Percentiles rank a stretch among this genome's conserved stretches.
phyloP scores from a whole-genome alignment of 176 grass and related monocot genomes.

The Pontederia crassipes region DNA sequence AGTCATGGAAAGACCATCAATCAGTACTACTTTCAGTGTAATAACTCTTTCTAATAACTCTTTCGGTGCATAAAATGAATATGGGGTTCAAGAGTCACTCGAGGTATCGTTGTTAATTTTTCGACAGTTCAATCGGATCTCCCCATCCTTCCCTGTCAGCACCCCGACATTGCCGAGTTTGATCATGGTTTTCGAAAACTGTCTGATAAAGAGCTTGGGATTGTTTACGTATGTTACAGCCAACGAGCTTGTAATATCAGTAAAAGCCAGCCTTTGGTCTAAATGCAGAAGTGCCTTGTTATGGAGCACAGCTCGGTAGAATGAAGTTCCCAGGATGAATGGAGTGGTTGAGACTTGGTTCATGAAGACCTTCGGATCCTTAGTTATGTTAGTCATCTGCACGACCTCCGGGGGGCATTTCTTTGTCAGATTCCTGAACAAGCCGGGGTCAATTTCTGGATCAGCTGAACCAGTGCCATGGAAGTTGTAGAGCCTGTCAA shows the following conservation, averaged over 20 bases:
- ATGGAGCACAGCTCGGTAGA: background rate
- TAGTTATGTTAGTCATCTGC: constrained; percentile 2
- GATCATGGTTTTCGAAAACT: constrained; percentile 20
- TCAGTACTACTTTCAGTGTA: background rate
- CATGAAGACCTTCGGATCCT: constrained; percentile 8
- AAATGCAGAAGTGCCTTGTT: constrained; percentile 12
- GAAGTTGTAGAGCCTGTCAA: constrained; percentile 32
- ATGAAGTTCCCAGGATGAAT: background rate
- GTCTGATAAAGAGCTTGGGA: background rate
- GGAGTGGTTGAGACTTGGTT: background rate
- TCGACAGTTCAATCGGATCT: constrained; percentile 13
- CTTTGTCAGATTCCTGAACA: constrained; percentile 5
- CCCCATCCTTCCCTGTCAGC: constrained; percentile 11
- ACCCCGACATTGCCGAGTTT: constrained; percentile 12
- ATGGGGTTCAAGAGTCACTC: background rate
- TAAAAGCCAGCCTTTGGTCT: constrained; percentile 17
- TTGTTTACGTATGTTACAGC: background rate
- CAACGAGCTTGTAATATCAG: background rate
- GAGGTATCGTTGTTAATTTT: background rate
- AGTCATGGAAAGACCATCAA: background rate
- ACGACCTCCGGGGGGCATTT: constrained; percentile 15
- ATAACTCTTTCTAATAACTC: background rate
- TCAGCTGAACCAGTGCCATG: constrained; percentile 19
- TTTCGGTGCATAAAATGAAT: background rate
- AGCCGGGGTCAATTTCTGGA: constrained; percentile 17